Evolutionary conservation across 2,329 filamentous ascomycete genomes (phyloP), one percentile per base, ranked within the genome.

Genomic region (Ciborinia camelliae): DNA sequence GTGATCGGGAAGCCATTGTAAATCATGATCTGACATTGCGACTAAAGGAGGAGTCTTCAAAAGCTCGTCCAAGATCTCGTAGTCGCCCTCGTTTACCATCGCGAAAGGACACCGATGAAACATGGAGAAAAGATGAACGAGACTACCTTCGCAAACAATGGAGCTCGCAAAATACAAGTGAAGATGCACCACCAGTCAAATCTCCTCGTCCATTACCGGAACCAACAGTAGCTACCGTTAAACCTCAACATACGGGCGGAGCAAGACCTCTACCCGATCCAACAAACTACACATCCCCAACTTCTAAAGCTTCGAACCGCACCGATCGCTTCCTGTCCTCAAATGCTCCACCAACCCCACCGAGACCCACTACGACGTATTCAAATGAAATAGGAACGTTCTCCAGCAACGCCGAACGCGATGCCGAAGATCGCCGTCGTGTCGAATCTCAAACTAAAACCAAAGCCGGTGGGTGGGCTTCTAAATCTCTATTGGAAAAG

Each of bases 401-500:
- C 54, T 73, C 73, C 39, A 71, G 70, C 20, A 75, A 79, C 3
- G 78, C 80, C 37, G 82, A 85, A 71, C 81, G 80, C 60, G 78
- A 80, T 41, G 76, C 75, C n/a, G 80, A 84, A 69, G 81, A 82
- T 68, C 77, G 80, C 32, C 76, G 80, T 6, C 81, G 82, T 30
- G 65, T 77, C 0, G 77, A 76, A 0, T 79, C 80, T 0, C 81
- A 84, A 67, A 72, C 77, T 37, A 81, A 81, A 68, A 84, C 82
- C 12, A 83, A 84, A 72, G 79, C 80, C 18, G 79, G 77, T 14
- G 81, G 80, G 1, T 84, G 81, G 81, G 81, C 82, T 2, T 78
- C 77, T 14, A 85, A 83, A 72, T 82, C 80, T 9, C 75, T 86
- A 7, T 76, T 86, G 0, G 84, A 86, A 73, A 79, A 82, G 39